phyloP scores from a whole-genome alignment of 441 rosid species.

The Corymbia calophylla region DNA sequence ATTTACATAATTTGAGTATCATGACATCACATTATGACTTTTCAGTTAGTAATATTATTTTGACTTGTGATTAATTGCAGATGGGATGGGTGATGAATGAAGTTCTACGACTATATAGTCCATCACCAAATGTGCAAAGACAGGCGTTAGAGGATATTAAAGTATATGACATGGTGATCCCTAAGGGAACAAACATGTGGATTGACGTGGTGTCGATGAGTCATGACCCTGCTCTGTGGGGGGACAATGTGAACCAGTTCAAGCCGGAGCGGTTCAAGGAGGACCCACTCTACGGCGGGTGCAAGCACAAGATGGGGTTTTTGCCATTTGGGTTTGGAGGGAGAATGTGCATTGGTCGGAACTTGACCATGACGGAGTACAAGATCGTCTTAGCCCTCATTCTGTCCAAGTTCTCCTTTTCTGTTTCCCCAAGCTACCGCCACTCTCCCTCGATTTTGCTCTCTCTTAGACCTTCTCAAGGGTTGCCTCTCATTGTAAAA shows the following conservation, averaged over 20 bases:
- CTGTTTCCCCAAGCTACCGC: constrained; percentile 48
- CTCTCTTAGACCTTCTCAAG: constrained; percentile 63
- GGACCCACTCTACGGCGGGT: constrained; percentile 47
- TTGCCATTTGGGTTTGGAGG: constrained; percentile 97
- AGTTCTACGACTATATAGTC: constrained; percentile 63
- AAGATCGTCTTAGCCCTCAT: constrained; percentile 63
- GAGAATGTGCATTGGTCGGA: constrained; percentile 86
- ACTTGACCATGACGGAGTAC: constrained; percentile 65
- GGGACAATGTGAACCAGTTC: constrained; percentile 62
- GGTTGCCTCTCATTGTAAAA: constrained; percentile 57
- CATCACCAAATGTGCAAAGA: constrained; percentile 82
- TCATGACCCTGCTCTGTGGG: constrained; percentile 74
- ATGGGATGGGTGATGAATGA: constrained; percentile 94
- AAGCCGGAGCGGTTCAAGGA: constrained; percentile 72
- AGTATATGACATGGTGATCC: constrained; percentile 48
- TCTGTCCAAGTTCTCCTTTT: constrained; percentile 60
- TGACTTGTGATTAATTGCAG: constrained; percentile 23
- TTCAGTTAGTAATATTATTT: not conserved
- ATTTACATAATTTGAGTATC: not conserved
- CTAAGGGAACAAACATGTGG: constrained; percentile 83
- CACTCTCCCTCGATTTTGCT: constrained; percentile 74
- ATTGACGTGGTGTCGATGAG: constrained; percentile 83
- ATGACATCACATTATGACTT: not conserved
- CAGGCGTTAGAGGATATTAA: constrained; percentile 60
- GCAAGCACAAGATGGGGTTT: constrained; percentile 84